Conservation (phyloP, 1,139 yeast species). For the Geotrichum fermentans region DNA sequence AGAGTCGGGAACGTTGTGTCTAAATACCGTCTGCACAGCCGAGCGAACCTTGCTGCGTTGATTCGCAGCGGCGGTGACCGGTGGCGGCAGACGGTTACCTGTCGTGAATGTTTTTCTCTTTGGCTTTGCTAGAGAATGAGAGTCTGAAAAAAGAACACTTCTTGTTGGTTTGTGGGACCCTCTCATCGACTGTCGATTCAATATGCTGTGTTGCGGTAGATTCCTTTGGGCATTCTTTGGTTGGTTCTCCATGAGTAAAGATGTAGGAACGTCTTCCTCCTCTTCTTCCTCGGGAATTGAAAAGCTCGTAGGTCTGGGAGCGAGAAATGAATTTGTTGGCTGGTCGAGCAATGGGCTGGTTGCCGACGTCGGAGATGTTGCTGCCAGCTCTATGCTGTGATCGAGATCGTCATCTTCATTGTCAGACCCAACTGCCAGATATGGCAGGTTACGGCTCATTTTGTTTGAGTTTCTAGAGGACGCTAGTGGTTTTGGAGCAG, state of each 20-base stretch:
- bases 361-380: not conserved
- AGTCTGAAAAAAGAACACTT: slow-evolving; percentile 11
- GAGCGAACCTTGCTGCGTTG: slow-evolving; percentile 4
- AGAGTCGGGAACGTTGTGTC: slow-evolving; percentile 5
- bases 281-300: slow-evolving; percentile 12
- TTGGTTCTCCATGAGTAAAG: slow-evolving; percentile 15
- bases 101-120: not conserved
- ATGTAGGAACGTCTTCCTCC: slow-evolving; percentile 18
- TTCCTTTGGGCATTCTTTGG: too few relatives aligned
- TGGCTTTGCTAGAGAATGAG: not conserved
- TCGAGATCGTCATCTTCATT: slow-evolving; percentile 8
- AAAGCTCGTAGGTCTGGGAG: not conserved
- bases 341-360: not conserved
- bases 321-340: slow-evolving; percentile 1
- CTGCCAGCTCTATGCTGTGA: not conserved
- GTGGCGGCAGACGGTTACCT: slow-evolving; percentile 1
- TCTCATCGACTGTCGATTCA: slow-evolving; percentile 1
- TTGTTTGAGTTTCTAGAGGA: not conserved
- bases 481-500: not conserved
- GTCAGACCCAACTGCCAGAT: slow-evolving; percentile 7
- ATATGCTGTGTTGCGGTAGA: slow-evolving; percentile 7
- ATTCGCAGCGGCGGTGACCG: slow-evolving; percentile 1
- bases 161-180: not conserved
- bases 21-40: slow-evolving; percentile 8
- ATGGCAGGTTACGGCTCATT: not conserved